Evolutionary conservation across 2,329 filamentous ascomycete genomes (phyloP), one percentile per base, ranked within the genome.

Genomic region (Zymoseptoria pseudotritici): DNA sequence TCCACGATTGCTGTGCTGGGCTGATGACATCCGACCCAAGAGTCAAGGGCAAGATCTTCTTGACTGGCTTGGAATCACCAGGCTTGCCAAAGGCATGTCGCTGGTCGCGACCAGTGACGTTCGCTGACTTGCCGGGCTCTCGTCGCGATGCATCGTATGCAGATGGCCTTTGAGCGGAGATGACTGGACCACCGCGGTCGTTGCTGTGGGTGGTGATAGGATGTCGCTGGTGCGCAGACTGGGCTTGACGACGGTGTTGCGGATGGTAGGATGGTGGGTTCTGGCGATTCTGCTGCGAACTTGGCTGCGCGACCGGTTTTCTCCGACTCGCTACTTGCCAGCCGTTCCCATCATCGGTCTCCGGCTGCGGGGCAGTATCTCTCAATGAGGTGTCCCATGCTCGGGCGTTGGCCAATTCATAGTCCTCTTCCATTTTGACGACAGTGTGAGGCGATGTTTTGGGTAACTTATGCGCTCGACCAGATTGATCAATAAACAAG

Each of bases 1-100:
- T 64, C 66, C 67, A 69, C 0, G 59, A 49, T 4, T 49, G 42
- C 50, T 68, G 60, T 1, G 62, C 67, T 4, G 59, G 59, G 26
- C 64, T 66, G 54, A 65, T 62, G 4, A 24, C 54, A 5, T 61
- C 11, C 6, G 36, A n/a, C 13, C 7, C 13, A 17, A 29, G 17
- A 46, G 4, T 46, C 17, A 17, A 46, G 13, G 36, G 36, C 11
- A 46, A 7, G 13, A 46, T 17, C 13, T 46, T 46, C 36, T 17
- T 46, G 36, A 46, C 36, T 17, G 13, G 11, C 5, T 17, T 13
- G 36, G 13, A 17, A 1, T 1, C 13, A 17, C 36, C 17, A 7
- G 8, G 26, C 26, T 29, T 9, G 26, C 26, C 26, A 9, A 29
- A 29, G 22, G 22, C 22, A 24, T 42, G 36, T 42, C 17, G 3